phyloP scores from a whole-genome alignment of 2,329 filamentous ascomycete species.

The Pyrenochaeta sp. region DNA sequence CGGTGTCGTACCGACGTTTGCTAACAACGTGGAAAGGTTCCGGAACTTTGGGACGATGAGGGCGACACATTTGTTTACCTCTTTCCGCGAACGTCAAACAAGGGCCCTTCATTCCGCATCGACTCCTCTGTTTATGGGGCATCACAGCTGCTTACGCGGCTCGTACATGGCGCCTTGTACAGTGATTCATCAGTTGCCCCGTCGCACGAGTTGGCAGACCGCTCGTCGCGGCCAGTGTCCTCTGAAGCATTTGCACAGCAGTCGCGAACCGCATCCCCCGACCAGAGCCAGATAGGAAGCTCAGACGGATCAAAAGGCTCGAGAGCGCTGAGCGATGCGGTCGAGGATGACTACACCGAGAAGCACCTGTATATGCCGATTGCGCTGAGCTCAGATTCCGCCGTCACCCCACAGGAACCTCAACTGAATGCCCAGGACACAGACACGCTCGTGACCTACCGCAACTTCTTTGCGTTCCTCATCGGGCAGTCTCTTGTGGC shows the following conservation, averaged over 20 bases:
- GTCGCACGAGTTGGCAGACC: constrained; percentile 30
- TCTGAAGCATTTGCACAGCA: constrained; percentile 29
- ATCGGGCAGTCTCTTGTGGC: constrained; percentile 69
- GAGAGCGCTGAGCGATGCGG: constrained; percentile 56
- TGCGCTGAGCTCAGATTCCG: constrained; percentile 62
- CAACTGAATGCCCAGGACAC: constrained; percentile 58
- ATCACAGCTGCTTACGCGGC: constrained; percentile 63
- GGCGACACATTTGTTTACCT: constrained; percentile 72
- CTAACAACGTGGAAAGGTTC: constrained; percentile 51
- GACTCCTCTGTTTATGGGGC: constrained; percentile 67
- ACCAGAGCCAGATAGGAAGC: constrained; percentile 42
- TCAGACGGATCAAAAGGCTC: constrained; percentile 59
- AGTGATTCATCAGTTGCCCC: constrained; percentile 37
- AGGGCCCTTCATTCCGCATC: constrained; percentile 68
- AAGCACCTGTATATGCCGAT: constrained; percentile 68
- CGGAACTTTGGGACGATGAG: constrained; percentile 69
- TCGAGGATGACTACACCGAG: constrained; percentile 58
- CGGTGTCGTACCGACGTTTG: constrained; percentile 2
- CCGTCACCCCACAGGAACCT: constrained; percentile 38
- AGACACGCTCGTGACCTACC: constrained; percentile 66
- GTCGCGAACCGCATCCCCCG: constrained; percentile 45
- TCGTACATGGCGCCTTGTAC: constrained; percentile 64
- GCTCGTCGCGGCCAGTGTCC: constrained; percentile 30
- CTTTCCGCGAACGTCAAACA: constrained; percentile 64
- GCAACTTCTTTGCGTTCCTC: constrained; percentile 71